Evolutionary conservation across 1,139 yeast species (phyloP), one percentile per base, ranked within the genome.

Genomic region (Magnusiomyces fungicola): DNA sequence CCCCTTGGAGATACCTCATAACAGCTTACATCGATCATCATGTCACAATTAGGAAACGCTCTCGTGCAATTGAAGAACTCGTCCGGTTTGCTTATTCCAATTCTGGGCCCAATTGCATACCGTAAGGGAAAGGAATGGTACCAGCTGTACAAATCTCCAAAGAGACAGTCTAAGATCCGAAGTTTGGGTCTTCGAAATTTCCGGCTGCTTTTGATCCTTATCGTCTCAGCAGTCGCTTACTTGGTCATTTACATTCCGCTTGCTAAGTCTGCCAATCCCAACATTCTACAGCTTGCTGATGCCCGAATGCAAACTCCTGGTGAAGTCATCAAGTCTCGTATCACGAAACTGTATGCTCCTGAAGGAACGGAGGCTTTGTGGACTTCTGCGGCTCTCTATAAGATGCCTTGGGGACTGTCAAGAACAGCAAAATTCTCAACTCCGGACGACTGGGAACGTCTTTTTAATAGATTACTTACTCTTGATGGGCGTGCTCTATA

Each of bases 221-320:
- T 22, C 19, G 45, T 27, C n/a, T 22, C 45, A 27, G 27, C 34
- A 7, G 19, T 43, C n/a, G 27, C 18, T 6, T 32, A 18, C 6
- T 30, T 33, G 14, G 4, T 30, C 7, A n/a, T 25, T 4, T 43
- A 43, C 38, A 4, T 6, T 10, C 45, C 38, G 19, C 3, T 43
- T 2, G 22, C 30, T 3, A 21, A 2, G 27, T 12, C 30, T 5
- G 29, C 39, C 45, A 22, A 22, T 21, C 25, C 30, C 9, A 43
- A 43, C 21, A 27, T 43, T 19, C 23, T 43, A 19, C 39, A 43
- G 22, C 18, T 43, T 14, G 57, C 61, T 3, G 55, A 56, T 7
- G 50, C 58, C 3, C 52, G 60, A 21, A 45, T 61, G 37, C 61
- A 58, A 41, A 57, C 64, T 1, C 45, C 59, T 1, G 55, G 55